phyloP scores from a whole-genome alignment of 1,284 basidiomycete species.

The Ganoderma lingzhi region DNA sequence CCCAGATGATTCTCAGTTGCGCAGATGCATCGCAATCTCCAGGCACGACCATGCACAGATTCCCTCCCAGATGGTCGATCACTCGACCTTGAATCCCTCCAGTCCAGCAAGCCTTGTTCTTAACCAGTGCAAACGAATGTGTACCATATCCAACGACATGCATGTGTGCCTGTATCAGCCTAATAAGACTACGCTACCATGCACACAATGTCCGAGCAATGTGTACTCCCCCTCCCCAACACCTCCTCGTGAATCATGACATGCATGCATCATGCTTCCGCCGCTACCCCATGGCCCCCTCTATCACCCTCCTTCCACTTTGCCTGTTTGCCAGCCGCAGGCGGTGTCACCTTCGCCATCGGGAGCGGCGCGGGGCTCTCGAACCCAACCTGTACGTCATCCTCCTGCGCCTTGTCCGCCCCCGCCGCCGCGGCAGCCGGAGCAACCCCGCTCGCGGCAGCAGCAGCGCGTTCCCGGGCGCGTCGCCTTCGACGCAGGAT shows the following conservation, averaged over 20 bases:
- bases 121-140: neutral
- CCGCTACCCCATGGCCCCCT: conserved; percentile 25
- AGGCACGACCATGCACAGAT: conserved; percentile 24
- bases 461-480: conserved; percentile 80
- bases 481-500: conserved; percentile 77
- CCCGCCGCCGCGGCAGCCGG: conserved; percentile 33
- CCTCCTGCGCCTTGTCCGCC: conserved; percentile 45
- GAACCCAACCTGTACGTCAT: conserved; percentile 47
- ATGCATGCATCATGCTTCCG: conserved; percentile 17
- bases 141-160: conserved; percentile 9
- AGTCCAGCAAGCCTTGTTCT: neutral
- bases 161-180: neutral
- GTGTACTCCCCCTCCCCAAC: neutral
- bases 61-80: conserved; percentile 23
- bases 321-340: conserved; percentile 37
- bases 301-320: conserved; percentile 39
- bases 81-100: neutral
- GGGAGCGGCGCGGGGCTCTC: conserved; percentile 33
- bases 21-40: conserved; percentile 32
- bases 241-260: neutral
- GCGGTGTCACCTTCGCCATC: conserved; percentile 26
- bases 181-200: conserved; percentile 4
- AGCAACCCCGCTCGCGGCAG: conserved; percentile 45
- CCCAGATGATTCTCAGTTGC: conserved; percentile 9
- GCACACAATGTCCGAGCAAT: neutral